phyloP scores from a whole-genome alignment of 768 basidiomycete species.

The Termitomyces sp. region DNA sequence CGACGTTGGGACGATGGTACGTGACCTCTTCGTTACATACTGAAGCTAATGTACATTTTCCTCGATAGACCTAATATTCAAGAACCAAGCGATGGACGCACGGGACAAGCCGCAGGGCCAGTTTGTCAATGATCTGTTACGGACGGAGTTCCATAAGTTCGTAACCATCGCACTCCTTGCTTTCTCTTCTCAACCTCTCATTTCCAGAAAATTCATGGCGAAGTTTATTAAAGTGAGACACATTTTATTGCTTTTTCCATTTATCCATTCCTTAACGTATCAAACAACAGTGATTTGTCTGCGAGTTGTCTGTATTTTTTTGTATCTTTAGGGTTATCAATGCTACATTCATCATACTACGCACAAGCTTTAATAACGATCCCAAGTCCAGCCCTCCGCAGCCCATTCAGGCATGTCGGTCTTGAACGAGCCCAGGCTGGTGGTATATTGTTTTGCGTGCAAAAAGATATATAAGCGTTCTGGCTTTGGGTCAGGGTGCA shows the following conservation, averaged over 20 bases:
- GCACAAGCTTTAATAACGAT: slow-evolving; percentile 24
- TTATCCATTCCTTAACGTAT: not conserved
- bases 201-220: slow-evolving; percentile 79
- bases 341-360: not conserved
- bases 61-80: slow-evolving; percentile 59
- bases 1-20: slow-evolving; percentile 92
- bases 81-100: slow-evolving; percentile 85
- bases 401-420: slow-evolving; percentile 92
- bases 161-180: slow-evolving; percentile 21
- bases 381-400: slow-evolving; percentile 65
- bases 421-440: slow-evolving; percentile 76
- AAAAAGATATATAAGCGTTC: slow-evolving; percentile 93
- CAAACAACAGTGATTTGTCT: slow-evolving; percentile 2
- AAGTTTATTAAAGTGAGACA: slow-evolving; percentile 77
- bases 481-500: slow-evolving; percentile 90
- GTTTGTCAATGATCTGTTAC: slow-evolving; percentile 92
- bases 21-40: slow-evolving; percentile 14
- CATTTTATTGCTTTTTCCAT: not conserved
- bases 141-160: slow-evolving; percentile 92
- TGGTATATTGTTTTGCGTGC: slow-evolving; percentile 84
- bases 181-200: not conserved
- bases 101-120: slow-evolving; percentile 62
- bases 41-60: not conserved
- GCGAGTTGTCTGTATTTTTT: slow-evolving; percentile 6
- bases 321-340: slow-evolving; percentile 8